phyloP scores from a whole-genome alignment of 1,139 yeast genomes.

The Diutina mesorugosa region DNA sequence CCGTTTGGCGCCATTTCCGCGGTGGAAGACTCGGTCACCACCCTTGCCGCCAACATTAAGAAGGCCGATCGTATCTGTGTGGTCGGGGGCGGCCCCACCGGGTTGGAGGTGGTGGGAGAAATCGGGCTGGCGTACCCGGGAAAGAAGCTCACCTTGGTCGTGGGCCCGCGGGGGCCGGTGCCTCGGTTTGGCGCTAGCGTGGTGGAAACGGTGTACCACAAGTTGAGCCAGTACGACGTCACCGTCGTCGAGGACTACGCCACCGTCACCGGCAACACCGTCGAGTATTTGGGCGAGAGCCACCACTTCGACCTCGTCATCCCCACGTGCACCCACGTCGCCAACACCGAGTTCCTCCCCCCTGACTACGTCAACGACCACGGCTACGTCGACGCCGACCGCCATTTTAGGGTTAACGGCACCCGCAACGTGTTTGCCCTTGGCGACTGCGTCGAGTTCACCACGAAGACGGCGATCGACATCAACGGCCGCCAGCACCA shows the following conservation, averaged over 20 bases:
- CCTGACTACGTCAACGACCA: constrained; percentile 7
- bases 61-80: constrained; percentile 16
- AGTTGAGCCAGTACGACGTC: constrained; percentile 14
- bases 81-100: constrained; percentile 29
- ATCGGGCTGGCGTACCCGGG: constrained; percentile 12
- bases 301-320: constrained; percentile 18
- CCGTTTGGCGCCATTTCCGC: constrained; percentile 5
- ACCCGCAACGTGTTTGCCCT: constrained; percentile 16
- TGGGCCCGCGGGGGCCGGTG: constrained; percentile 17
- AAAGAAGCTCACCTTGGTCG: constrained; percentile 15
- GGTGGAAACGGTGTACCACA: constrained; percentile 8
- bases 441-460: constrained; percentile 19
- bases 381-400: constrained; percentile 16
- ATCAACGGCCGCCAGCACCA: constrained; percentile 13
- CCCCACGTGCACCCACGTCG: constrained; percentile 11
- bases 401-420: constrained; percentile 12
- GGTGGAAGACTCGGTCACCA: constrained; percentile 2
- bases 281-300: constrained; percentile 6
- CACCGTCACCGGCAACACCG: constrained; percentile 3
- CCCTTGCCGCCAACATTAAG: constrained; percentile 7
- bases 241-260: constrained; percentile 12
- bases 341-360: constrained; percentile 15
- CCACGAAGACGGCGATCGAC: constrained; percentile 14
- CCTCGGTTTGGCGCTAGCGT: constrained; percentile 6
- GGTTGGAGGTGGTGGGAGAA: constrained; percentile 27